Evolutionary conservation across 2,329 filamentous ascomycete genomes (phyloP), one percentile per base, ranked within the genome.

Genomic region (Lasiodiplodia sp.): DNA sequence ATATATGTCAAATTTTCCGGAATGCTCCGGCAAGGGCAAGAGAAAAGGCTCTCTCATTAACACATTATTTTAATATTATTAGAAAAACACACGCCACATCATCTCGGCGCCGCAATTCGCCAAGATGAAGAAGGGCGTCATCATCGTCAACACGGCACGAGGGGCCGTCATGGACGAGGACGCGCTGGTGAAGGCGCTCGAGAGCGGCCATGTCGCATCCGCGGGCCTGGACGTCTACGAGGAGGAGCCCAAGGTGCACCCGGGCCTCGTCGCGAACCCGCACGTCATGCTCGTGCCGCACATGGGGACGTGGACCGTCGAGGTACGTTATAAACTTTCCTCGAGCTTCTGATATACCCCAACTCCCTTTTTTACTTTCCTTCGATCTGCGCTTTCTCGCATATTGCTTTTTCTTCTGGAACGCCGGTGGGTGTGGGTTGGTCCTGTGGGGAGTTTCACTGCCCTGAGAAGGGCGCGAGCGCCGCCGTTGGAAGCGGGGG

Each of bases 171-270:
- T 96, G 75, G 91, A 96, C 74, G 93, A 96, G 79, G 89, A 85
- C 7, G 93, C 92, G 1, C 87, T 96, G 8, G 93, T 94, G 6
- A 82, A 88, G 55, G 92, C 92, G 1, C 84, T 96, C 2, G 86
- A 90, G 23, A 85, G 82, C 18, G 92, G 92, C 7, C 87, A 88
- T 69, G 91, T 96, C 52, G 85, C 86, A 71, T 90, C 88, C 12
- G 89, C 84, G 16, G 93, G 93, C 1, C 84, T 96, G 5, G 93
- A 96, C 77, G 93, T 96, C 62, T 96, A 89, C 75, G 93, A 96
- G 77, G 84, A 94, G 47, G 93, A 96, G 79, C 93, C 93, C 0
- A 84, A 87, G 69, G 82, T 96, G 34, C 92, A 96, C 75, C 89
- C 89, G 0, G 91, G 90, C 1, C 82, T 96, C 52, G 73, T 94